Evolutionary conservation across 2,329 filamentous ascomycete species (phyloP).

Genomic region (Fusarium gaditjirri): DNA sequence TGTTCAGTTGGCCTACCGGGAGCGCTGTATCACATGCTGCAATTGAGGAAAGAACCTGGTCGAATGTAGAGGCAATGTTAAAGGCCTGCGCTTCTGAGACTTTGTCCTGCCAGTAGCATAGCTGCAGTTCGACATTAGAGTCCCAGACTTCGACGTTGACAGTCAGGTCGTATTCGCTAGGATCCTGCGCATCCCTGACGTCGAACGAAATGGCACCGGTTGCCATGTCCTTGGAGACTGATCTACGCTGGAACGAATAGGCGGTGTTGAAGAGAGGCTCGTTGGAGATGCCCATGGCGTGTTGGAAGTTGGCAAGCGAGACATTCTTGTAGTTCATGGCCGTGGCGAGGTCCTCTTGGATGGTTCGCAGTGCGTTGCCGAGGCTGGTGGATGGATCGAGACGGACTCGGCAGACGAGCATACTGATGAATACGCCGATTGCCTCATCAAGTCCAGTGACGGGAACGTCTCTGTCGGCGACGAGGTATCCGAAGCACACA

Average conservation of each 20-base stretch:
- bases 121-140: constrained; percentile 24
- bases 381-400: background rate
- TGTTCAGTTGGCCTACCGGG: constrained; percentile 32
- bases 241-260: constrained; percentile 37
- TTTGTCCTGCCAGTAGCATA: constrained; percentile 41
- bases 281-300: background rate
- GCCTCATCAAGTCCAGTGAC: constrained; percentile 11
- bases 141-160: constrained; percentile 41
- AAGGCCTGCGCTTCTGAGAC: constrained; percentile 30
- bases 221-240: constrained; percentile 21
- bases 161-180: constrained; percentile 38
- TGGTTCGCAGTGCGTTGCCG: background rate
- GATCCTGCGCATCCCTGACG: constrained; percentile 22
- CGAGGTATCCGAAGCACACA: constrained; percentile 26
- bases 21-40: background rate
- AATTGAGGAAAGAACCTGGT: constrained; percentile 27
- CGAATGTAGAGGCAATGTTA: constrained; percentile 34
- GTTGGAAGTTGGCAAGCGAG: constrained; percentile 21
- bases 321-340: constrained; percentile 19
- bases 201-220: constrained; percentile 26
- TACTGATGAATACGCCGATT: constrained; percentile 32
- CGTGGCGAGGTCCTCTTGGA: constrained; percentile 5
- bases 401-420: constrained; percentile 20
- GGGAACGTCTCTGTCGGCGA: constrained; percentile 10
- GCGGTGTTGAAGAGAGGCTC: constrained; percentile 37